Conservation (phyloP, 306 rosid genomes). For the Albizia julibrissin region DNA sequence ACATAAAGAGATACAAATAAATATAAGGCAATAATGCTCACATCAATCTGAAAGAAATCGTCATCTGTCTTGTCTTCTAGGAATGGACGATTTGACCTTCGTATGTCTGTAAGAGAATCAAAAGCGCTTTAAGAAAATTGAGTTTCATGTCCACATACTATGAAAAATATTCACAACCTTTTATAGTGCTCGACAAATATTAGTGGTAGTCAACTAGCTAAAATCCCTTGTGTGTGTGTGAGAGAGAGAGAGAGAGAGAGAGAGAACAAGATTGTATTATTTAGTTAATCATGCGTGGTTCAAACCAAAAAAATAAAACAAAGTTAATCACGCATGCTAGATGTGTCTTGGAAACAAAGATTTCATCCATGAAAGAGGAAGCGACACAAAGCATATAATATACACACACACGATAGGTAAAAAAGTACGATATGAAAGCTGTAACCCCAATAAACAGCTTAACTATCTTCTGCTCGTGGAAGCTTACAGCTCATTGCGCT, state of each 20-base stretch:
- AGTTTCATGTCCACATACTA: neutral
- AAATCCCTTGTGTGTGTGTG: neutral
- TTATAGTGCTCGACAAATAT: neutral
- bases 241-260: too few relatives aligned
- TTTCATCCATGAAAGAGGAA: slow-evolving; percentile 10
- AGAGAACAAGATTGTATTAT: neutral
- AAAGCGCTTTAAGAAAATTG: slow-evolving; percentile 3
- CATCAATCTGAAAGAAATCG: slow-evolving; percentile 96
- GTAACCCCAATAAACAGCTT: neutral
- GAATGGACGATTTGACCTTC: slow-evolving; percentile 88
- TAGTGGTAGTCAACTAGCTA: neutral
- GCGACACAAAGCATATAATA: neutral
- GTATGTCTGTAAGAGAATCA: slow-evolving; percentile 62
- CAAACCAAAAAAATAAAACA: neutral
- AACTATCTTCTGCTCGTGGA: neutral
- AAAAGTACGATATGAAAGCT: neutral
- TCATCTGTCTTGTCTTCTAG: slow-evolving; percentile 84
- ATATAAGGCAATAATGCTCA: slow-evolving; percentile 38
- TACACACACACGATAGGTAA: neutral
- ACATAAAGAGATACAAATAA: neutral
- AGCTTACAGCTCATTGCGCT: neutral
- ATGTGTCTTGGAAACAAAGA: neutral
- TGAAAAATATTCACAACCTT: neutral
- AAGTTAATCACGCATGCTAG: neutral
- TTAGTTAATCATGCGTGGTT: neutral